Evolutionary conservation across 305 asterid genomes (phyloP).

Genomic region (Caryopteris hybrid): DNA sequence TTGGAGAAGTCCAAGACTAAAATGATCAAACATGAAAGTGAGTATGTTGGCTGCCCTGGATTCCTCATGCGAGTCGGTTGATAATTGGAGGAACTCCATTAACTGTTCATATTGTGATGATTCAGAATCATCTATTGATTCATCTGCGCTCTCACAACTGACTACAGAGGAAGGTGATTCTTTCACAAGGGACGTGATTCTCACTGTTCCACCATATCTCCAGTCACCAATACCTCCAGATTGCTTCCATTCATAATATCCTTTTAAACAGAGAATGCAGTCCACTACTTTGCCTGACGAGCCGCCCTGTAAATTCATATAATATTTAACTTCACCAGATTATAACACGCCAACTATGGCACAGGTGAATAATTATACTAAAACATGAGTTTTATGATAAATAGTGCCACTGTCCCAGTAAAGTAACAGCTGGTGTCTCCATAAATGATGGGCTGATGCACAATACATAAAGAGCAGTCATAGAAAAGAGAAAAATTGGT

Average conservation of each 20-base stretch:
- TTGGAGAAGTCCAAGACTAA: slow-evolving; percentile 63
- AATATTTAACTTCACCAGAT: slow-evolving; percentile 2
- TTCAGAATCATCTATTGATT: slow-evolving; percentile 72
- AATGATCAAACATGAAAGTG: slow-evolving; percentile 66
- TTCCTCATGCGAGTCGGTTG: slow-evolving; percentile 57
- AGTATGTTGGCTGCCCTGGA: slow-evolving; percentile 61
- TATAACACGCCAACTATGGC: background rate
- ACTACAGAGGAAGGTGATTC: slow-evolving; percentile 62
- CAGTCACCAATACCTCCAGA: slow-evolving; percentile 91
- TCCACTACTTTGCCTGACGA: slow-evolving; percentile 92
- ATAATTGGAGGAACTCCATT: slow-evolving; percentile 63
- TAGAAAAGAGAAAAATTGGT: background rate
- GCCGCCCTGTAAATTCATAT: slow-evolving; percentile 62
- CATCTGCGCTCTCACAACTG: slow-evolving; percentile 74
- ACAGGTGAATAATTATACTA: background rate
- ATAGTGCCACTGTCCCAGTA: background rate
- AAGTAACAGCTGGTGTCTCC: background rate
- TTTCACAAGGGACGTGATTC: slow-evolving; percentile 64
- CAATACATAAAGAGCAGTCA: background rate
- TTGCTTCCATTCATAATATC: slow-evolving; percentile 84
- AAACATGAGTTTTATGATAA: background rate
- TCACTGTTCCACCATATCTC: slow-evolving; percentile 91
- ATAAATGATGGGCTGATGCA: background rate
- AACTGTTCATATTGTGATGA: slow-evolving; percentile 74
- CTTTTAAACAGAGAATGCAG: slow-evolving; percentile 89